Evolutionary conservation across 805 yeast genomes (phyloP).

Genomic region (Wickerhamomyces silvicola): DNA sequence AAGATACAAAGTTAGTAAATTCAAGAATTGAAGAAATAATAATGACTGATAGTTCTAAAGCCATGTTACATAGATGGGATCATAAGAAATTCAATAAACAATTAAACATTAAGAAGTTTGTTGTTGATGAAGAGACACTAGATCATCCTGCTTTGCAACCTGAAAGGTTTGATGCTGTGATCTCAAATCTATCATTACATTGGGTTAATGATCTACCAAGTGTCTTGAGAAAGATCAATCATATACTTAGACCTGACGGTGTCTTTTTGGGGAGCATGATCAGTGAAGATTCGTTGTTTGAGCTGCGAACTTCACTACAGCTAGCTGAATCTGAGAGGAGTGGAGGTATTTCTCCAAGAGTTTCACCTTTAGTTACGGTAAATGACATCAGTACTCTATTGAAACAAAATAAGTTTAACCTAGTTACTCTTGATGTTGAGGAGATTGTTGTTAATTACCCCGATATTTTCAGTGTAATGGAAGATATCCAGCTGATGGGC

Average conservation of each 20-base stretch:
- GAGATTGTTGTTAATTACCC: slow-evolving; percentile 79
- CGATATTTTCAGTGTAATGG: slow-evolving; percentile 56
- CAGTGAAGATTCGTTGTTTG: slow-evolving; percentile 83
- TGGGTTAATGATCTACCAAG: slow-evolving; percentile 86
- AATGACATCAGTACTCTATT: slow-evolving; percentile 69
- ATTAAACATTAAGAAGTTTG: slow-evolving; percentile 43
- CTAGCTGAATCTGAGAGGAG: slow-evolving; percentile 74
- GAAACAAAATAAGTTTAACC: slow-evolving; percentile 70
- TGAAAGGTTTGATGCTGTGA: slow-evolving; percentile 57
- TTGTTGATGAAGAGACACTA: slow-evolving; percentile 64
- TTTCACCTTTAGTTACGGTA: slow-evolving; percentile 75
- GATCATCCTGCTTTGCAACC: slow-evolving; percentile 33
- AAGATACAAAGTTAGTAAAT: slow-evolving; percentile 48
- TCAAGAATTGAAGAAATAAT: slow-evolving; percentile 45
- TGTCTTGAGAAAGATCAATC: slow-evolving; percentile 47
- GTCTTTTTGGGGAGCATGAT: slow-evolving; percentile 74
- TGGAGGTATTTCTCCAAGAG: slow-evolving; percentile 76
- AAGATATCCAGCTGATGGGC: slow-evolving; percentile 77
- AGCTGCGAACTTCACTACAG: slow-evolving; percentile 72
- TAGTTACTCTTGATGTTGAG: slow-evolving; percentile 79
- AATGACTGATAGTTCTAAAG: slow-evolving; percentile 61
- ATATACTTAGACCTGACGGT: slow-evolving; percentile 69
- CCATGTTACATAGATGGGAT: slow-evolving; percentile 47
- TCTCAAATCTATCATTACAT: slow-evolving; percentile 69
- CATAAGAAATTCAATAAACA: slow-evolving; percentile 31